A percentile compares a stretch with the other conserved stretches of the same genome.
Evolutionary conservation across 2,329 filamentous ascomycete species (phyloP).

Genomic region (Diaporthe longicolla): DNA sequence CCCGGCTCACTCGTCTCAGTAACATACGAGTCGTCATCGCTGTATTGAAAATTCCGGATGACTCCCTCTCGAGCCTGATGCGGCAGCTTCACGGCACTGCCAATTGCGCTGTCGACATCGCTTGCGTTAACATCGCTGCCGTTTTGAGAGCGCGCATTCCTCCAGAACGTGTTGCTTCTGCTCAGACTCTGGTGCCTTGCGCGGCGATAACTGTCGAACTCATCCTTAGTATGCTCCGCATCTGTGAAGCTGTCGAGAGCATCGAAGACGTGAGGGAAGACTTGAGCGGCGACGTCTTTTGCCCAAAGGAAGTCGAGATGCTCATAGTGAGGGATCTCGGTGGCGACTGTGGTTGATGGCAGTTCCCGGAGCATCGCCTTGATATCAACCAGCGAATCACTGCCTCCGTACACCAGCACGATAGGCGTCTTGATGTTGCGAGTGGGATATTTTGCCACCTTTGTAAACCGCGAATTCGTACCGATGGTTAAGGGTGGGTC

Average conservation of each 20-base stretch:
- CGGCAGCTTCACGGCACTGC: slow-evolving; percentile 35
- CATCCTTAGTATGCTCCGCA: slow-evolving; percentile 70
- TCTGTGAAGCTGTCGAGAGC: slow-evolving; percentile 81
- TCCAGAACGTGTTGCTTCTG: slow-evolving; percentile 50
- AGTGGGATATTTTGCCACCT: slow-evolving; percentile 95
- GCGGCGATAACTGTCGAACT: slow-evolving; percentile 70
- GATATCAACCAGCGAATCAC: slow-evolving; percentile 94
- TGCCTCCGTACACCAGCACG: slow-evolving; percentile 92
- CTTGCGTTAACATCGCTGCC: slow-evolving; percentile 47
- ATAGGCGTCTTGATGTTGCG: slow-evolving; percentile 97
- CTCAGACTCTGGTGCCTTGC: slow-evolving; percentile 66
- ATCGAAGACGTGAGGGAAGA: slow-evolving; percentile 93
- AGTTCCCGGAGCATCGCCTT: slow-evolving; percentile 91
- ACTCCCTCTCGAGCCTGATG: slow-evolving; percentile 42
- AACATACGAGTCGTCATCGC: slow-evolving; percentile 39
- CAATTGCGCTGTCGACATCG: slow-evolving; percentile 49
- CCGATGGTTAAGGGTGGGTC: slow-evolving; percentile 81
- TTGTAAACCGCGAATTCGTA: slow-evolving; percentile 87
- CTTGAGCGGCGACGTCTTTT: slow-evolving; percentile 82
- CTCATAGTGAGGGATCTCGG: slow-evolving; percentile 92
- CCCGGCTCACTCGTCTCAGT: slow-evolving; percentile 40
- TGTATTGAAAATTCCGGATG: slow-evolving; percentile 34
- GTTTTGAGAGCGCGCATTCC: slow-evolving; percentile 46
- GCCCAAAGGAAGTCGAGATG: slow-evolving; percentile 98
- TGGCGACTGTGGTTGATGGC: slow-evolving; percentile 86